Evolutionary conservation across 1,284 basidiomycete species (phyloP), one percentile per base, ranked within the genome.

Genomic region (Irpex sp.): DNA sequence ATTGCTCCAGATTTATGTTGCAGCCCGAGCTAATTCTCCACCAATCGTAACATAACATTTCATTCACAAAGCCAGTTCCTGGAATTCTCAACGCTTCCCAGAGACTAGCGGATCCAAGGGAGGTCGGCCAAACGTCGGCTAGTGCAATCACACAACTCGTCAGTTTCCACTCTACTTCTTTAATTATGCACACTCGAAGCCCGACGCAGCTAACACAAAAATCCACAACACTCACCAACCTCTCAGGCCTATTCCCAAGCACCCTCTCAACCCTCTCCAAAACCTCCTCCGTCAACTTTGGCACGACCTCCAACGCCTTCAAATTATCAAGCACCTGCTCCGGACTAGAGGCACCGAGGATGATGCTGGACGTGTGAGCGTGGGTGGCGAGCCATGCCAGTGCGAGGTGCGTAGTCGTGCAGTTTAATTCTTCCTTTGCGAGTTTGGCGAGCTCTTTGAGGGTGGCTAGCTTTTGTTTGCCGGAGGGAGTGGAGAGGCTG

Each of bases 311-410:
- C 61, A 94, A 77, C 26, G 88, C 88, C 72, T 86, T 85, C 65
- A 91, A 77, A 77, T 91, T 91, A 68, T 91, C 87, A 43, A 80
- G 67, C 64, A 91, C 75, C 74, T 89, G 87, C 68, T 83, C 81
- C 39, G 83, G 81, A 66, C 77, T 83, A 17, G 81, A 81, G 2
- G 82, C 82, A 58, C 90, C 87, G 59, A 92, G 80, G 69, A 90
- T 88, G 68, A 88, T 68, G 1, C 71, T 72, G n/a, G 71, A 72
- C 17, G 82, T 89, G 75, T 88, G 82, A 49, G 83, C 79, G 74
- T 89, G 86, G 59, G 74, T 78, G 13, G 86, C 82, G 9, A 86
- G 80, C 89, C 89, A 92, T 5, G 90, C 90, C 35, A 92, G 79
- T 1, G 89, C 86, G 54, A 96, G 82, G 61, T 85, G 83, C 26